A percentile compares a stretch with the other conserved stretches of the same genome.
phyloP scores from a whole-genome alignment of 1,284 basidiomycete species.

The Tilletia caries region DNA sequence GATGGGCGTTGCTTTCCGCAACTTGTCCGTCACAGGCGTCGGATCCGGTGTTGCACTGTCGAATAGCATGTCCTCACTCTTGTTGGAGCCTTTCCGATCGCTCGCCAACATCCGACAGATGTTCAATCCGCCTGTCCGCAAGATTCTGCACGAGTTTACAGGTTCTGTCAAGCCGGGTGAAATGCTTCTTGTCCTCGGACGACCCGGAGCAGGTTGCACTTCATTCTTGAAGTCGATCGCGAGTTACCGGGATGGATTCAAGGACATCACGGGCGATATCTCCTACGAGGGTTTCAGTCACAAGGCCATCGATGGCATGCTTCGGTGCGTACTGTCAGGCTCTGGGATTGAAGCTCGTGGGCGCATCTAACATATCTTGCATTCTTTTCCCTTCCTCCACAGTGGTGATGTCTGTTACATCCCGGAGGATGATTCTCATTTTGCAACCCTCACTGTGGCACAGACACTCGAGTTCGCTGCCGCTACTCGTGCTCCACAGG shows the following conservation, averaged over 20 bases:
- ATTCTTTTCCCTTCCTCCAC: conserved; percentile 12
- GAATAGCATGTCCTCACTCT: conserved; percentile 28
- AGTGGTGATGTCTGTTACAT: conserved; percentile 79
- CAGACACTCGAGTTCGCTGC: conserved; percentile 42
- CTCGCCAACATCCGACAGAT: conserved; percentile 21
- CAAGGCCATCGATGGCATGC: conserved; percentile 33
- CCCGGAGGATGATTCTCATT: conserved; percentile 68
- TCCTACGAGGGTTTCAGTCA: conserved; percentile 64
- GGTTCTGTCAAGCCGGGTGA: conserved; percentile 40
- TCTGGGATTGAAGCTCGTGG: conserved; percentile 51
- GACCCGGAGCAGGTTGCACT: conserved; percentile 73
- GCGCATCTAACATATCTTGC: conserved; percentile 60
- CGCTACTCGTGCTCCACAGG: conserved; percentile 51
- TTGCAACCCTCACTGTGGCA: conserved; percentile 68
- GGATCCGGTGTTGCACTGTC: conserved; percentile 35
- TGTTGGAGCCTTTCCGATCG: conserved; percentile 25
- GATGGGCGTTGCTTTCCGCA: conserved; percentile 37
- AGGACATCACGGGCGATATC: conserved; percentile 64
- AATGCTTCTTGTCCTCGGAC: conserved; percentile 65
- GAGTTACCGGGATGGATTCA: conserved; percentile 66
- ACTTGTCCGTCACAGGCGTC: conserved; percentile 38
- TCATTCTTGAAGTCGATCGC: conserved; percentile 71
- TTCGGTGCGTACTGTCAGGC: conserved; percentile 30
- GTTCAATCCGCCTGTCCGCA: conserved; percentile 29
- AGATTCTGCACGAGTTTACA: conserved; percentile 31